A percentile compares a stretch with the other conserved stretches of the same genome.
phyloP scores from a whole-genome alignment of 1,284 basidiomycete species.

The Cryptococcus sp. region DNA sequence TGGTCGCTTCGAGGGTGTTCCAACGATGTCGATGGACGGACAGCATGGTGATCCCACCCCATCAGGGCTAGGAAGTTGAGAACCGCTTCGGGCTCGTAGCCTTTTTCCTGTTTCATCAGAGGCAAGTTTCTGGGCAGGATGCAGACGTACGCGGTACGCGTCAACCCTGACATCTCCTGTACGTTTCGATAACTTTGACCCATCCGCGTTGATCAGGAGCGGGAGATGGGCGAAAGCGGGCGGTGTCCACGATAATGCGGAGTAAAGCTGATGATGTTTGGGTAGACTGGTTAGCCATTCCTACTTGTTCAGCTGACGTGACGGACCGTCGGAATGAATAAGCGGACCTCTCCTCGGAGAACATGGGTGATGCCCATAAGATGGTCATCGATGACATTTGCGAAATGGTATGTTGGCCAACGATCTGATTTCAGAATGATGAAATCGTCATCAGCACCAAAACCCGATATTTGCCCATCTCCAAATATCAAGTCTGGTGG shows the following conservation, averaged over 20 bases:
- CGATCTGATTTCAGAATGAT: constrained; percentile 87
- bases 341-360: constrained; percentile 77
- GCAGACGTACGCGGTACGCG: constrained; percentile 67
- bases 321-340: not conserved
- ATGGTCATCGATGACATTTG: constrained; percentile 92
- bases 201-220: constrained; percentile 82
- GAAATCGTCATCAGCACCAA: constrained; percentile 64
- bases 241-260: constrained; percentile 64
- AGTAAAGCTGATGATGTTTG: constrained; percentile 85
- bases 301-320: constrained; percentile 47
- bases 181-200: constrained; percentile 91
- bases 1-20: constrained; percentile 22
- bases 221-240: constrained; percentile 90
- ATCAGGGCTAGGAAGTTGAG: constrained; percentile 90
- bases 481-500: constrained; percentile 32
- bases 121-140: not conserved
- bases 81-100: constrained; percentile 86
- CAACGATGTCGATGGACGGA: constrained; percentile 6
- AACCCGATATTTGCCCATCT: constrained; percentile 18
- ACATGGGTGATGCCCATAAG: constrained; percentile 96
- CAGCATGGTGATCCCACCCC: constrained; percentile 70
- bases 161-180: constrained; percentile 82
- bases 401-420: constrained; percentile 95
- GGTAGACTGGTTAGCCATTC: constrained; percentile 97
- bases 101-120: constrained; percentile 48